These are phyloP conservation scores for Monosporozyma siamensis DNA, from an alignment of 805 yeast genomes.

Conservation along the genomic window DNA sequence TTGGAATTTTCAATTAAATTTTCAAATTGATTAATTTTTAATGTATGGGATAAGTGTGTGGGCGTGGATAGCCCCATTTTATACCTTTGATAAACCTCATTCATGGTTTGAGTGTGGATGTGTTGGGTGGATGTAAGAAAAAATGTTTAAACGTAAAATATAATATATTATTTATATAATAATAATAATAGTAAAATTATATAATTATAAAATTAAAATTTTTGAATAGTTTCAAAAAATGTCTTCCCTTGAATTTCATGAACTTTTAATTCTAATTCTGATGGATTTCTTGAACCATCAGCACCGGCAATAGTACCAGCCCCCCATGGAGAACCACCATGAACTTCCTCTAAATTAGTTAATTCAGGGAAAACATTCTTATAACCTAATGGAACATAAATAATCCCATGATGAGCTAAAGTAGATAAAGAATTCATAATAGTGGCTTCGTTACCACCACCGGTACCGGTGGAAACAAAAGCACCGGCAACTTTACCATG, in stretches of 20 bases:
- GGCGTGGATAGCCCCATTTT: slow-evolving; percentile 2
- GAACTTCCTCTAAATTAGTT: slow-evolving; percentile 50
- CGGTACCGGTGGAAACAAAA: slow-evolving; percentile 68
- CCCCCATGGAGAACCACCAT: slow-evolving; percentile 83
- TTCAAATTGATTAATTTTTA: slow-evolving; percentile 15
- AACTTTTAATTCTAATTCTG: slow-evolving; percentile 51
- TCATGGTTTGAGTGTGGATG: not conserved
- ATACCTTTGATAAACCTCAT: not conserved
- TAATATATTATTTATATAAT: not conserved
- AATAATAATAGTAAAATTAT: not conserved
- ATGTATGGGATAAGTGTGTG: slow-evolving; percentile 7
- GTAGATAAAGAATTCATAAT: slow-evolving; percentile 53
- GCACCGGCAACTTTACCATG: slow-evolving; percentile 67
- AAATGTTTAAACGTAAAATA: not conserved
- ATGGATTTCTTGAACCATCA: slow-evolving; percentile 66
- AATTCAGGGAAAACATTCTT: slow-evolving; percentile 46
- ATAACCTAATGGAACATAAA: slow-evolving; percentile 73
- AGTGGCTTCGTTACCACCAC: slow-evolving; percentile 80
- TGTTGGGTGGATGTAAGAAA: not conserved
- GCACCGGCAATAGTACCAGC: slow-evolving; percentile 73
- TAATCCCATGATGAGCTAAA: slow-evolving; percentile 72
- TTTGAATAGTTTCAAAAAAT: slow-evolving; percentile 41
- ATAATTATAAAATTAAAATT: slow-evolving; percentile 12
- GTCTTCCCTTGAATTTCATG: slow-evolving; percentile 61
- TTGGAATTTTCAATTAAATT: slow-evolving; percentile 12